Base-by-base conservation (phyloP, 2,329 filamentous ascomycete species). In the Penicillium sp. region DNA sequence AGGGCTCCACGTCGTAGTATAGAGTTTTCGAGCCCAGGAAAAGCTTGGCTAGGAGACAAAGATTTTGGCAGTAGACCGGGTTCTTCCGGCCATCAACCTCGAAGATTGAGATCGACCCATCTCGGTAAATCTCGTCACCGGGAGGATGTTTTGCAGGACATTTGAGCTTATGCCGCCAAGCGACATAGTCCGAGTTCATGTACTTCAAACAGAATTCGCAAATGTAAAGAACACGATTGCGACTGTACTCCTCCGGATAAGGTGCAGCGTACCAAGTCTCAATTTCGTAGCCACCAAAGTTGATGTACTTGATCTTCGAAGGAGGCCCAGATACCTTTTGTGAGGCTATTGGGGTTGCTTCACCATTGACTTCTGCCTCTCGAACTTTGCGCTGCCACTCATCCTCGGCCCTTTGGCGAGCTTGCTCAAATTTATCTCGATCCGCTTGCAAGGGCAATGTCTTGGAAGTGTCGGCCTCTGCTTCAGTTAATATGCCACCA, bases 181-280 rank as follows among this genome's bases (percentile, higher is more conserved):
- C 94, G 30, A 99, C 95, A 71, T 96, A 98, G 75, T 97, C 94
- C 19, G 95, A 98, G 77, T 96, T 97, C 93, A 99, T 97, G 80
- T 99, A 99, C 79, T 98, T 99, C 62, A 99, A 83, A 75, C 95
- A 99, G 77, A 98, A 99, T 76, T 99, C 96, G 83, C 95, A 99
- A 65, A 99, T 98, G 78, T 97, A 98, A n/a, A 99, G 85, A 40
- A 97, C 91, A 33, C 92, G 89, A 74, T 99, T 98, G 65, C 94
- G 88, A 75, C 93, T 98, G 81, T 99, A 99, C 78, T 99, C 95
- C 75, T 97, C 95, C 0, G 95, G 95, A 74, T 99, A 99, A 13
- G 95, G 96, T 42, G 95, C 95, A 33, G 95, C 94, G 78, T 99
- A 97, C 93, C 95, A 98, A 3, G 95, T 99, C 75, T 99, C 95